Evolutionary conservation across 2,329 filamentous ascomycete species (phyloP), one percentile per base, ranked within the genome.

Genomic region (Ophiocordyceps unilateralis): DNA sequence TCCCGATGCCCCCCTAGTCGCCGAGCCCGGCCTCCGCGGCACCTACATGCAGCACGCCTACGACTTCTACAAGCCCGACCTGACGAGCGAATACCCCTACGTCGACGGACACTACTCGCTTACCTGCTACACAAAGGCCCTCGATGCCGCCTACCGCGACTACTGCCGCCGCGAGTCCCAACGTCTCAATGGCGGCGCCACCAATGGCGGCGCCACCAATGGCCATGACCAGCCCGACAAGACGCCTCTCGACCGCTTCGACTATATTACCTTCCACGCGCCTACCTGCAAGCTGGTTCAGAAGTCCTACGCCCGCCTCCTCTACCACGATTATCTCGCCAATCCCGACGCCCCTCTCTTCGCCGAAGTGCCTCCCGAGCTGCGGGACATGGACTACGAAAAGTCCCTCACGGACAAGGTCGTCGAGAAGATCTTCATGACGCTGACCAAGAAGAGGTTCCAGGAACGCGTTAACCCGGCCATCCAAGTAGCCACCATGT

Each of bases 1-100:
- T 44, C 83, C 83, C 45, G 68, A 88, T 57, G 83, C 83, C 42
- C 83, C 83, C 44, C 67, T 89, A 49, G 81, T 80, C 47, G 68
- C 82, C 50, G 83, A 89, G 66, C 76, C 83, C 42, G 84, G 84
- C 58, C 75, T 87, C 58, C 79, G 83, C 56, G 83, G 81, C 58
- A 79, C 71, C 54, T 86, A 84, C 69, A 81, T 88, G 78, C 72
- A 79, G 62, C 83, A 89, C 66, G 80, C 79, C 54, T 91, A 89
- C 64, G 83, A 89, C 63, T 89, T 89, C 63, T 89, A 86, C 77
- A 89, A 89, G 78, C 83, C 83, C 55, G 83, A 89, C 63, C 69
- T 89, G 51, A 83, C 83, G 56, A 85, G 80, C 73, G 83, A 89
- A 66, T 89, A 89, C 67, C 83, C 83, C 49, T 79, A 84, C 57